phyloP scores from a whole-genome alignment of 768 basidiomycete species.

The Podaxis sp. region DNA sequence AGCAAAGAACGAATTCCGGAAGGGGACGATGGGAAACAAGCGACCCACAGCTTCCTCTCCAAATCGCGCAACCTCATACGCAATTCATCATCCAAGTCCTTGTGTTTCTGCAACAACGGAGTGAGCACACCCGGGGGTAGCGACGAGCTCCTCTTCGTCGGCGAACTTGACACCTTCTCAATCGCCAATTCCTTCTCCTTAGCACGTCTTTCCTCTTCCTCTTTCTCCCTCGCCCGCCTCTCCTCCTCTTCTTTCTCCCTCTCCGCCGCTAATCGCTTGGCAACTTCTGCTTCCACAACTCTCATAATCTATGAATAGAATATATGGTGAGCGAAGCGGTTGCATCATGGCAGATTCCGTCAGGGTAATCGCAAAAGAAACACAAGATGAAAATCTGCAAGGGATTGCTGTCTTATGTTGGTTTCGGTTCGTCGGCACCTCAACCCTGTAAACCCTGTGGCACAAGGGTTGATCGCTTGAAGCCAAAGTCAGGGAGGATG shows the following conservation, averaged over 20 bases:
- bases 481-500: no score
- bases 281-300: conserved; percentile 75
- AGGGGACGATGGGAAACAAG: conserved; percentile 3
- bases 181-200: conserved; percentile 16
- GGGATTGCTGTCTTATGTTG: not conserved
- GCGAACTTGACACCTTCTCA: conserved; percentile 30
- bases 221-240: conserved; percentile 32
- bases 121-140: conserved; percentile 56
- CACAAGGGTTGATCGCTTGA: not conserved
- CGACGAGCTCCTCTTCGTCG: conserved; percentile 33
- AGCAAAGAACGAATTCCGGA: conserved; percentile 10
- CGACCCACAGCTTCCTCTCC: conserved; percentile 69
- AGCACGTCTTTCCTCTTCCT: conserved; percentile 19
- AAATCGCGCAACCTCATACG: conserved; percentile 64
- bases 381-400: not conserved
- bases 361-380: not conserved
- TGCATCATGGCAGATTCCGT: not conserved
- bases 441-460: not conserved
- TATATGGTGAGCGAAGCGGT: not conserved
- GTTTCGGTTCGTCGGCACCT: not conserved
- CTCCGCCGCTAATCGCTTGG: conserved; percentile 55
- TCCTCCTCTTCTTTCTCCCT: conserved; percentile 41
- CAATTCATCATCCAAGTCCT: conserved; percentile 69
- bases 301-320: conserved; percentile 57
- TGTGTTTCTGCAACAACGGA: conserved; percentile 61